These are phyloP conservation scores for Hyphopichia buzzinii DNA, from an alignment of 1,139 yeast species.

Conservation along the genomic window DNA sequence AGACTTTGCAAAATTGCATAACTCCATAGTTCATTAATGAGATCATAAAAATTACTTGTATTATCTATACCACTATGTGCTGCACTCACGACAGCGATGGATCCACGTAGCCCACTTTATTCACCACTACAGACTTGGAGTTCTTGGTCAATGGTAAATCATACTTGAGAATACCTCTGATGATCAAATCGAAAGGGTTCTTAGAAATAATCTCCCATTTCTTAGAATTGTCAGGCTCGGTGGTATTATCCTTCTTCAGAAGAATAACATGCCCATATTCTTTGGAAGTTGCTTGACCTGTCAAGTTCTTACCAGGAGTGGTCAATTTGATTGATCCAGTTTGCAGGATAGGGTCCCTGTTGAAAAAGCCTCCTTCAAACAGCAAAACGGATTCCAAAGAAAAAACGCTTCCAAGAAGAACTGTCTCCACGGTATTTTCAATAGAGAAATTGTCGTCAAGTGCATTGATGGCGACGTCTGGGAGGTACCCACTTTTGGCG, in stretches of 20 bases:
- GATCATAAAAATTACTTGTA: not conserved
- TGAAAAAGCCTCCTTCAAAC: slow-evolving; percentile 78
- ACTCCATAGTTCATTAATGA: not conserved
- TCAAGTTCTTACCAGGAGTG: slow-evolving; percentile 70
- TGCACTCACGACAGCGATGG: slow-evolving; percentile 30
- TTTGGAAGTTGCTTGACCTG: slow-evolving; percentile 19
- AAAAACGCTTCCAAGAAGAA: slow-evolving; percentile 69
- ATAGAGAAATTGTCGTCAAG: slow-evolving; percentile 4
- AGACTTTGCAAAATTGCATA: slow-evolving; percentile 21
- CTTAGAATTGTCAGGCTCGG: slow-evolving; percentile 42
- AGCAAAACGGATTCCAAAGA: slow-evolving; percentile 68
- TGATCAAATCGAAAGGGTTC: slow-evolving; percentile 82
- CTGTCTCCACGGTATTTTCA: slow-evolving; percentile 51
- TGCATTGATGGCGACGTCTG: slow-evolving; percentile 12
- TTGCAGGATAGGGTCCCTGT: slow-evolving; percentile 54
- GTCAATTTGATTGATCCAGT: slow-evolving; percentile 69
- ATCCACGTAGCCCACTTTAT: slow-evolving; percentile 58
- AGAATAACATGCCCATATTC: not conserved
- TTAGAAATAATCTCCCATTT: slow-evolving; percentile 77
- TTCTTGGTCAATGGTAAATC: slow-evolving; percentile 63
- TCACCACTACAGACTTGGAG: slow-evolving; percentile 59
- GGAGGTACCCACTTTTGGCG: slow-evolving; percentile 68
- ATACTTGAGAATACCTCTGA: slow-evolving; percentile 81
- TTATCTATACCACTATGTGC: not conserved
- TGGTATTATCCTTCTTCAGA: slow-evolving; percentile 11